Conservation (phyloP, 257 asterid species). For the Penstemon davidsonii region DNA sequence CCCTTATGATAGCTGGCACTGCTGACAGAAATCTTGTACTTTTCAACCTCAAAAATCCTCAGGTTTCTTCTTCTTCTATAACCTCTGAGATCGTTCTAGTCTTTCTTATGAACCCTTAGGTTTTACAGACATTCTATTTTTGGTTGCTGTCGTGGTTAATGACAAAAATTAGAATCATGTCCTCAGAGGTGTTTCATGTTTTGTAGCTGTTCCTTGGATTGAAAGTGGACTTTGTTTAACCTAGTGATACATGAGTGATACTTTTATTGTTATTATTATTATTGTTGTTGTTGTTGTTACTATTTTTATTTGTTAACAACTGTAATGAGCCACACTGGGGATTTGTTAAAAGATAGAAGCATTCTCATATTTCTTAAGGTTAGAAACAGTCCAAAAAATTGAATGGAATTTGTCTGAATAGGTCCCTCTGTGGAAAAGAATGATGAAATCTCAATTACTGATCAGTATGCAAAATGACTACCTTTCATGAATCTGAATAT, state of each 20-base stretch:
- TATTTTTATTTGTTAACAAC: too few species aligned
- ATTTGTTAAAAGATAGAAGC: not conserved
- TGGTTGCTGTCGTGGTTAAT: not conserved
- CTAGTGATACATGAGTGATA: not conserved
- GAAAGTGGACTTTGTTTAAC: not conserved
- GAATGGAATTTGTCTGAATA: not conserved
- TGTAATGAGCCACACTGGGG: not conserved
- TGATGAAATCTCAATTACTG: not conserved
- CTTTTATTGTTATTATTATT: not conserved
- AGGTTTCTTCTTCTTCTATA: constrained; percentile 48
- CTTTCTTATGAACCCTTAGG: not conserved
- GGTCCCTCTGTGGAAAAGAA: not conserved
- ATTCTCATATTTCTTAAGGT: not conserved
- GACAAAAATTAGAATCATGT: not conserved
- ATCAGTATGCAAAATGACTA: not conserved
- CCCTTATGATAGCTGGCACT: constrained; percentile 93
- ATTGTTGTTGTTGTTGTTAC: too few species aligned
- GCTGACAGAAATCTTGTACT: constrained; percentile 84
- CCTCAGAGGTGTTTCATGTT: not conserved
- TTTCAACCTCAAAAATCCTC: constrained; percentile 93
- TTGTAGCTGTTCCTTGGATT: constrained; percentile 6
- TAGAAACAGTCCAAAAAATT: not conserved
- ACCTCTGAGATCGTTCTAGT: constrained; percentile 9
- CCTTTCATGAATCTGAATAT: not conserved
- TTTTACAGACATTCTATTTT: not conserved